Percentiles rank a stretch among this genome's conserved stretches.
Conservation (phyloP, 352 stramenopile genomes). For the Globisporangium spiculum region DNA sequence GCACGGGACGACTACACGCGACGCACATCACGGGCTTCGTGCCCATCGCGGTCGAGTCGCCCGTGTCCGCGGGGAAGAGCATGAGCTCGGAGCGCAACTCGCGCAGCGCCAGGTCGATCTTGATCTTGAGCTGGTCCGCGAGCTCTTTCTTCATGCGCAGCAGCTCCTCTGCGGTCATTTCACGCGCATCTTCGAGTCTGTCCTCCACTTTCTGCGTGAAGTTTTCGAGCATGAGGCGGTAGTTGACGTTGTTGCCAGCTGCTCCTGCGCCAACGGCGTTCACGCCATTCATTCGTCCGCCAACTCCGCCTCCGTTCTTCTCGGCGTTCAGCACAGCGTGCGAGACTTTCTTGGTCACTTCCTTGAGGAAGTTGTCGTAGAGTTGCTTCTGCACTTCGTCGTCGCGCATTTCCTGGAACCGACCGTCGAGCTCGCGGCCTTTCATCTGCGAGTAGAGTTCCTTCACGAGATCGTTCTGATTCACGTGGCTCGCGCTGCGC, state of each 20-base stretch:
- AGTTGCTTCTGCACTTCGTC: conserved; percentile 50
- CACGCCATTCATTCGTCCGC: not conserved
- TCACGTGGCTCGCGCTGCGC: conserved; percentile 13
- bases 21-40: conserved; percentile 84
- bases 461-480: conserved; percentile 43
- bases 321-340: conserved; percentile 47
- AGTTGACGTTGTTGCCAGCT: conserved; percentile 58
- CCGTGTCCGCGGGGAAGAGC: conserved; percentile 40
- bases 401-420: conserved; percentile 35
- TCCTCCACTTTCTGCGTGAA: conserved; percentile 75
- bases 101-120: conserved; percentile 52
- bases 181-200: conserved; percentile 54
- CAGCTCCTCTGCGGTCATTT: conserved; percentile 64
- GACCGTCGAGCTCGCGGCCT: conserved; percentile 44
- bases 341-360: conserved; percentile 79
- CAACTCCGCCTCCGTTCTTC: conserved; percentile 24
- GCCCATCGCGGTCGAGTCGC: conserved; percentile 71
- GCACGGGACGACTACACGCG: conserved; percentile 71
- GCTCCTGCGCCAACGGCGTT: conserved; percentile 21
- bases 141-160: conserved; percentile 61
- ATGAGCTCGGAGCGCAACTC: conserved; percentile 67
- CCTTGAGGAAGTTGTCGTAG: conserved; percentile 71
- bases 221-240: conserved; percentile 63
- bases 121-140: conserved; percentile 54
- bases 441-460: conserved; percentile 64